phyloP scores from a whole-genome alignment of 1,139 yeast genomes.

The Debaryomyces subglobosus region DNA sequence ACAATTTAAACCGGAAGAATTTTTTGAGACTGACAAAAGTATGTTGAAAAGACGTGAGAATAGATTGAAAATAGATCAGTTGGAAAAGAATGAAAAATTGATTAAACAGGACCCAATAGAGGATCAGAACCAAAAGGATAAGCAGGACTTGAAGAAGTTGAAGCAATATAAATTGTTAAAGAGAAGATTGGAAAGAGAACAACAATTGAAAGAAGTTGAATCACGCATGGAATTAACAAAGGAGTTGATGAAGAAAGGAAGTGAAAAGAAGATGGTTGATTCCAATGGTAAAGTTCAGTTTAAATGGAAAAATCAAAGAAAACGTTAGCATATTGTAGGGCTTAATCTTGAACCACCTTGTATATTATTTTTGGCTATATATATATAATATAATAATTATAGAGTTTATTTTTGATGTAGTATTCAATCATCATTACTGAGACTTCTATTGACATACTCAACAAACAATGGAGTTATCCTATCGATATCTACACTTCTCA shows the following conservation, averaged over 20 bases:
- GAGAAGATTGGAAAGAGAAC: constrained; percentile 66
- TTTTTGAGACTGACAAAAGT: constrained; percentile 70
- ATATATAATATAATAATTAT: constrained; percentile 3
- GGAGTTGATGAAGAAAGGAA: constrained; percentile 89
- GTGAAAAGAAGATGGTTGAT: constrained; percentile 72
- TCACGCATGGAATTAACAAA: constrained; percentile 73
- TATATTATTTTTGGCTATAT: constrained; percentile 2
- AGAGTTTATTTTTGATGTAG: not conserved
- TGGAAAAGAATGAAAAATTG: constrained; percentile 43
- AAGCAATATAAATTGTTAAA: constrained; percentile 59
- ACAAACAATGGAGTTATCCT: constrained; percentile 74
- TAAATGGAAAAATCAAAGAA: constrained; percentile 88
- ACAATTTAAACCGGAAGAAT: constrained; percentile 62
- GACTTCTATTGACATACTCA: constrained; percentile 66
- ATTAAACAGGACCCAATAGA: constrained; percentile 27
- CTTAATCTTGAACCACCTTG: not conserved
- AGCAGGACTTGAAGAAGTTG: constrained; percentile 56
- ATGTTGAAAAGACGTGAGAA: constrained; percentile 70
- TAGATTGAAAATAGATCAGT: constrained; percentile 65
- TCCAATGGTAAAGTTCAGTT: constrained; percentile 68
- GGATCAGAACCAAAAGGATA: constrained; percentile 41
- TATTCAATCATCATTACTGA: constrained; percentile 29
- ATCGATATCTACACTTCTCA: constrained; percentile 68
- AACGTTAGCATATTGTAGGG: constrained; percentile 37
- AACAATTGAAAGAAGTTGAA: constrained; percentile 68